phyloP scores from a whole-genome alignment of 2,329 filamentous ascomycete genomes.

The Bipolaris zeicola region DNA sequence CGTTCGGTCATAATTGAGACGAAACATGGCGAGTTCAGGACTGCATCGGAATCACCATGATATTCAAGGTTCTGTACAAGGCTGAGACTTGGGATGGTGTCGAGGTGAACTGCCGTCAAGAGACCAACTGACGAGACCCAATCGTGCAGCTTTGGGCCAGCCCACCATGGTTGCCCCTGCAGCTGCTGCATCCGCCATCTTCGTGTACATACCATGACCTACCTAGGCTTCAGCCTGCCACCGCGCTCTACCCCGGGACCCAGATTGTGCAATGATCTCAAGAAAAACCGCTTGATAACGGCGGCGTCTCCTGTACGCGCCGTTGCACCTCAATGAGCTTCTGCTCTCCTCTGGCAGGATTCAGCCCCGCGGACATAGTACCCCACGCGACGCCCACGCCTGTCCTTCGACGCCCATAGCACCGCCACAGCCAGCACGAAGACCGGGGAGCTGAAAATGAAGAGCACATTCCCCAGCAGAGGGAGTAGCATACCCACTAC shows the following conservation, averaged over 20 bases:
- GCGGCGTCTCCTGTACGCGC: conserved; percentile 18
- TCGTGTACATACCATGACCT: conserved; percentile 12
- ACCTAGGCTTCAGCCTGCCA: conserved; percentile 34
- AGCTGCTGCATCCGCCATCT: conserved; percentile 9
- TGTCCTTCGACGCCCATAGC: conserved; percentile 1
- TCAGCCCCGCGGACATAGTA: conserved; percentile 19
- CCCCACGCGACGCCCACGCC: conserved; percentile 21
- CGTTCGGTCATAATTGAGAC: conserved; percentile 37
- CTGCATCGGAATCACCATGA: conserved; percentile 20
- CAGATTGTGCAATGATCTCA: conserved; percentile 34
- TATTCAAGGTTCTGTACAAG: too few relatives aligned
- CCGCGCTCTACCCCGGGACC: conserved; percentile 28
- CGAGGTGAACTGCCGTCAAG: conserved; percentile 7
- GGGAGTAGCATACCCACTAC: conserved; percentile 41
- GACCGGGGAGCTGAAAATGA: conserved; percentile 24
- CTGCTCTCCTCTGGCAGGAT: conserved; percentile 4
- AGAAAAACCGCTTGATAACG: conserved; percentile 40
- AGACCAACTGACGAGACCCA: conserved; percentile 12
- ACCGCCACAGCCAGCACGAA: conserved; percentile 8
- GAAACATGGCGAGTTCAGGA: conserved; percentile 21
- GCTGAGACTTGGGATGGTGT: not conserved
- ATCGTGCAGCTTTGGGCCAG: conserved; percentile 20
- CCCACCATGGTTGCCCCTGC: conserved; percentile 23
- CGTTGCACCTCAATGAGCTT: conserved; percentile 11
- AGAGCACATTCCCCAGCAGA: conserved; percentile 27